phyloP scores from a whole-genome alignment of 2,329 filamentous ascomycete genomes.

The Neofusicoccum laricinum region DNA sequence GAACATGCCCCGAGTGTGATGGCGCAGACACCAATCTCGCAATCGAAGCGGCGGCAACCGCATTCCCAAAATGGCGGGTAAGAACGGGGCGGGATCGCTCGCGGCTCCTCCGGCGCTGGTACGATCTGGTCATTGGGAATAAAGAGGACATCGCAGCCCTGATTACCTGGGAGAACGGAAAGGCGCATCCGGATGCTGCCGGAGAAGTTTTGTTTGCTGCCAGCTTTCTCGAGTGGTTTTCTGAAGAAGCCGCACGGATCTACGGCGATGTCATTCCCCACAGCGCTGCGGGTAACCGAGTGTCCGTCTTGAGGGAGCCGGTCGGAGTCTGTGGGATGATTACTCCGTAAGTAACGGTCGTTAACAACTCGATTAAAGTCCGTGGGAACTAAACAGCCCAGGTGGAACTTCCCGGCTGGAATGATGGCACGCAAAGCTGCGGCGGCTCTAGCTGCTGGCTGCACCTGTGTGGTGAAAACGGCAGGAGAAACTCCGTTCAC shows the following conservation, averaged over 20 bases:
- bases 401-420: slow-evolving; percentile 37
- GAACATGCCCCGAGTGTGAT: neutral
- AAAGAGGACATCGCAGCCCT: slow-evolving; percentile 72
- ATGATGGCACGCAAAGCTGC: slow-evolving; percentile 34
- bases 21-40: neutral
- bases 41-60: neutral
- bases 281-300: slow-evolving; percentile 59
- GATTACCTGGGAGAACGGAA: slow-evolving; percentile 82
- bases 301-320: slow-evolving; percentile 67
- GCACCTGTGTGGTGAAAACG: slow-evolving; percentile 37
- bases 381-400: neutral
- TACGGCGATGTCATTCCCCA: slow-evolving; percentile 60
- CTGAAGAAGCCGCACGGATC: slow-evolving; percentile 59
- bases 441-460: slow-evolving; percentile 34
- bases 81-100: neutral
- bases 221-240: slow-evolving; percentile 57
- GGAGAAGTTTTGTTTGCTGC: slow-evolving; percentile 28
- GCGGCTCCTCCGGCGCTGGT: neutral
- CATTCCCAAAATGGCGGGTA: neutral
- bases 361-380: no score
- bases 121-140: slow-evolving; percentile 53
- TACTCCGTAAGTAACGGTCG: slow-evolving; percentile 23
- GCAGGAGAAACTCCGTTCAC: slow-evolving; percentile 41
- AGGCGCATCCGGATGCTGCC: slow-evolving; percentile 58
- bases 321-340: slow-evolving; percentile 41